phyloP scores from a whole-genome alignment of 106 monocot species.

The Dendrobium catenatum region DNA sequence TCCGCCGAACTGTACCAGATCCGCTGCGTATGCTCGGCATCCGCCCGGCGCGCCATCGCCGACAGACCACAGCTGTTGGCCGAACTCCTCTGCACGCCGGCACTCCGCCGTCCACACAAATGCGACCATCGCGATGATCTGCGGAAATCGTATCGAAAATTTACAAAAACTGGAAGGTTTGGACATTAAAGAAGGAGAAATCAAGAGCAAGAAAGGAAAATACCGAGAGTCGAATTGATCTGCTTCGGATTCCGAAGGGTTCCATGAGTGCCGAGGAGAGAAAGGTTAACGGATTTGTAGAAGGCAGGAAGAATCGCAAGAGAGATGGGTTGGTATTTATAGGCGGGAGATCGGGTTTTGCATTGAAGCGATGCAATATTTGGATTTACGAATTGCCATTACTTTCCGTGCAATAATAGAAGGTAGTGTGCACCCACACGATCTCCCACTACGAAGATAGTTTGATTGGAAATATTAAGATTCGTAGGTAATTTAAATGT shows the following conservation, averaged over 20 bases:
- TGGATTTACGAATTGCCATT: background rate
- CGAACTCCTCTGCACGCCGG: background rate
- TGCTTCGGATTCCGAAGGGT: background rate
- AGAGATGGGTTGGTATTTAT: background rate
- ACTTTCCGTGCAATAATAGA: background rate
- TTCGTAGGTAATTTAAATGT: no score
- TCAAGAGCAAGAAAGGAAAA: background rate
- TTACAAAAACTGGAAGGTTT: background rate
- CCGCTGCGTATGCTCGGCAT: constrained; percentile 14
- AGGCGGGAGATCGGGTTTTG: background rate
- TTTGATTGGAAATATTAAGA: no score
- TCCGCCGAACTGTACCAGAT: constrained; percentile 51
- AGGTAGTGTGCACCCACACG: background rate
- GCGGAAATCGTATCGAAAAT: background rate
- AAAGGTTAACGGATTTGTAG: background rate
- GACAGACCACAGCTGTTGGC: no score
- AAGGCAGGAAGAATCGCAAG: background rate
- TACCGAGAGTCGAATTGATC: background rate
- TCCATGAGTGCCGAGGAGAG: background rate
- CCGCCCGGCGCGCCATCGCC: background rate
- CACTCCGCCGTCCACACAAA: background rate
- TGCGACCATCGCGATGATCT: background rate
- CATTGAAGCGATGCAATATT: background rate
- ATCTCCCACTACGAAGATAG: no score
- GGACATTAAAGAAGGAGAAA: background rate